Percentiles rank a stretch among this genome's conserved stretches.
These are phyloP conservation scores for Aethionema arabicum DNA, from an alignment of 345 rosid species.

Conservation along the genomic window DNA sequence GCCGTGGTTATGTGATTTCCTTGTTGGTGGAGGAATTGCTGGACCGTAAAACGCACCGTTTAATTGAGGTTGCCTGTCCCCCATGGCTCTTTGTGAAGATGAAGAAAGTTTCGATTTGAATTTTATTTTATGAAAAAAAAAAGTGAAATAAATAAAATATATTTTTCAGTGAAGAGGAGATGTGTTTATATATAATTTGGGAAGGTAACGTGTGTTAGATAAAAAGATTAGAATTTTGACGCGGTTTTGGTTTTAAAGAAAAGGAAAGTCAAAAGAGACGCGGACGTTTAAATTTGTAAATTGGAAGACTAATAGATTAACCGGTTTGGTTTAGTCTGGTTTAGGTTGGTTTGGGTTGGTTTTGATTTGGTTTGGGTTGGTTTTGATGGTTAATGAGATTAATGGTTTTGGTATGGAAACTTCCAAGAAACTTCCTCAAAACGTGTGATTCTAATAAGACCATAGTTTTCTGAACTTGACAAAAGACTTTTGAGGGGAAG, in stretches of 20 bases:
- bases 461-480: conserved; percentile 15
- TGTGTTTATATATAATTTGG: conserved; percentile 4
- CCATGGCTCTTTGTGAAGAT: conserved; percentile 39
- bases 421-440: neutral
- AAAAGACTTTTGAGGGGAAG: conserved; percentile 5
- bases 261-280: conserved; percentile 32
- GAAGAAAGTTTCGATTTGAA: conserved; percentile 6
- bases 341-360: too few species aligned
- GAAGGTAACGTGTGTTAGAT: conserved; percentile 32
- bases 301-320: neutral
- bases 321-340: too few species aligned
- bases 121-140: neutral
- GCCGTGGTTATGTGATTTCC: conserved; percentile 49
- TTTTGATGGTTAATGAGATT: too few species aligned
- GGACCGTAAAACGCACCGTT: conserved; percentile 80
- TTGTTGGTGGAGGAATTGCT: conserved; percentile 52
- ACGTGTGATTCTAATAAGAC: conserved; percentile 5
- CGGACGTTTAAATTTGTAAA: neutral
- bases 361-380: neutral
- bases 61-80: conserved; percentile 49
- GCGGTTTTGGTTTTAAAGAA: conserved; percentile 28
- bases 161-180: neutral
- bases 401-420: conserved; percentile 21
- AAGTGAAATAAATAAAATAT: neutral
- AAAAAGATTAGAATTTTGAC: conserved; percentile 28